Evolutionary conservation across 2,329 filamentous ascomycete species (phyloP), one percentile per base, ranked within the genome.

Genomic region (Tolypocladium pustulatum): DNA sequence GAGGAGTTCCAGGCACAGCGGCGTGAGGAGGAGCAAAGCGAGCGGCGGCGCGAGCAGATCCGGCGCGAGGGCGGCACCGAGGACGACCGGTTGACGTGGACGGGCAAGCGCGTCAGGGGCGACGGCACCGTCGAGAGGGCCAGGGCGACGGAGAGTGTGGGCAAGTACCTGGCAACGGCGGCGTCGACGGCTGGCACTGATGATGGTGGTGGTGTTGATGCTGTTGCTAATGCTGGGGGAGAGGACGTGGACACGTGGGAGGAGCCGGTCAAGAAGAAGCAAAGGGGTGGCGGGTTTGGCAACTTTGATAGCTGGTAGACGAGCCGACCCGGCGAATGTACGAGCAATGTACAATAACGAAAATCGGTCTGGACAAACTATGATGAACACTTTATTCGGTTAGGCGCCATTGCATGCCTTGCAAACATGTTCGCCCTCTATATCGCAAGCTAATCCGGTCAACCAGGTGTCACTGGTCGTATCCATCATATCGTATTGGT

Each of bases 41-140:
- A 81, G 41, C 78, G 80, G 59, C 76, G 81, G 58, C 81, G 82
- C 60, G 86, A 86, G 61, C 83, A 87, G 64, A 77, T 89, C 13
- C 78, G 78, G 67, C 76, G 77, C 59, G 76, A 79, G 57, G 90
- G 89, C 34, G 89, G 88, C 3, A 88, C 86, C 1, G 93, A 95
- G 57, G 93, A 97, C 68, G 91, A 97, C 67, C 85, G 84, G 69
- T 87, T 90, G 2, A 99, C 94, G 3, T 99, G 94, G 94, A 97
- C 94, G 3, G 94, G 94, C 4, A 99, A 97, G 76, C 80, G 92
- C 46, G 84, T 99, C 55, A 79, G 91, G 32, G 80, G 78, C 1
- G 84, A 88, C 66, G 88, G 85, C 1, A 83, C 78, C 0, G 77
- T 84, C 1, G 80, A 80, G 1, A 69, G 71, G 34, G 71, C 68